Percentiles rank a stretch among this genome's conserved stretches.
These are phyloP conservation scores for Echeveria elegans DNA, from an alignment of 164 flowering plant genomes.

Conservation along the genomic window DNA sequence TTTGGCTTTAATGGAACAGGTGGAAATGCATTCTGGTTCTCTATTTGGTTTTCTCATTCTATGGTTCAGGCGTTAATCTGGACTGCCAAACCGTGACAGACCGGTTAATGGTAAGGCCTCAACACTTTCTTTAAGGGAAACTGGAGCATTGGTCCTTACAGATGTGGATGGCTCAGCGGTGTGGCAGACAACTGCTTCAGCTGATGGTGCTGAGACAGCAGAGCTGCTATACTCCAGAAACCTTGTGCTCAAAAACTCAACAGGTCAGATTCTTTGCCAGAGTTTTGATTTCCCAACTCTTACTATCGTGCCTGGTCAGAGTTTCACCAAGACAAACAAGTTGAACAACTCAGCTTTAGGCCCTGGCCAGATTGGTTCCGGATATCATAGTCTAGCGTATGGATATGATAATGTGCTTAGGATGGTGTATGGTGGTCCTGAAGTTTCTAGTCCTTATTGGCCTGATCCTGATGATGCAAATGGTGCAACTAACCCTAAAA, in stretches of 20 bases:
- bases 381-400: conserved; percentile 22
- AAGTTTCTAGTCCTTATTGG: conserved; percentile 28
- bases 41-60: conserved; percentile 34
- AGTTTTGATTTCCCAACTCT: conserved; percentile 35
- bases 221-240: conserved; percentile 28
- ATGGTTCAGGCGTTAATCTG: conserved; percentile 25
- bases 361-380: conserved; percentile 18
- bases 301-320: conserved; percentile 35
- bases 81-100: conserved; percentile 33
- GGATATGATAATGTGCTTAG: conserved; percentile 28
- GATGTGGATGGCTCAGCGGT: conserved; percentile 15
- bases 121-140: conserved; percentile 8
- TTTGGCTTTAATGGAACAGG: conserved; percentile 30
- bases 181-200: conserved; percentile 20
- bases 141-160: conserved; percentile 17
- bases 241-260: conserved; percentile 18
- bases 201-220: conserved; percentile 3
- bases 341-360: conserved; percentile 18
- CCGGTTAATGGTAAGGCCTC: conserved; percentile 35
- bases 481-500: conserved; percentile 24
- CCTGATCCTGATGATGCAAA: conserved; percentile 18
- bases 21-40: conserved; percentile 30
- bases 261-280: conserved; percentile 27
- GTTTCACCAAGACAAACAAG: conserved; percentile 18
- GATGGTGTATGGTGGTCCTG: conserved; percentile 29